Evolutionary conservation across 345 rosid genomes (phyloP).

Genomic region (Camelina hispida): DNA sequence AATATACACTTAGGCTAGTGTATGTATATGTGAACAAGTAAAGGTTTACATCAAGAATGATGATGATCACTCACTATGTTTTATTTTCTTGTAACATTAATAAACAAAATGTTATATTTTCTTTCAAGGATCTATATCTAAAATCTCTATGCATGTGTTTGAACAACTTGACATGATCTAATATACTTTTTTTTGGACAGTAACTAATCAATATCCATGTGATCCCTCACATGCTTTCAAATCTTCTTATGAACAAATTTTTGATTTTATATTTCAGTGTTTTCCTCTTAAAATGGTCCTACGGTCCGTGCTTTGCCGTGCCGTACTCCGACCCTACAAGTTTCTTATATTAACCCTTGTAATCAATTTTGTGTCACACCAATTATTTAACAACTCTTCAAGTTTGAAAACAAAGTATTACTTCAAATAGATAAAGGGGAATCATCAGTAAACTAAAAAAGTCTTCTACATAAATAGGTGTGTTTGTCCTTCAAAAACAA

Average conservation of each 20-base stretch:
- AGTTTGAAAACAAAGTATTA: too few relatives aligned
- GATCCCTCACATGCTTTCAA: constrained; percentile 45
- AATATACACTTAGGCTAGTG: background rate
- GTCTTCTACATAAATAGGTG: background rate
- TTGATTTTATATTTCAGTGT: background rate
- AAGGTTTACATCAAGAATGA: constrained; percentile 14
- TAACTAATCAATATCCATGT: constrained; percentile 43
- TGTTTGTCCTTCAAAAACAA: background rate
- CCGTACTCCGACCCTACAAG: constrained; percentile 35
- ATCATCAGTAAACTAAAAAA: background rate
- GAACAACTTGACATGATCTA: constrained; percentile 42
- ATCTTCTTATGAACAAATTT: constrained; percentile 4
- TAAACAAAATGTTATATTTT: background rate
- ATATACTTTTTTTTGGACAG: constrained; percentile 16
- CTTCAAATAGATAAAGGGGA: background rate
- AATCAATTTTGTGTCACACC: constrained; percentile 18
- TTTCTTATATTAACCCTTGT: constrained; percentile 14
- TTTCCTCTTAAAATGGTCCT: constrained; percentile 25
- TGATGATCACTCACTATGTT: background rate
- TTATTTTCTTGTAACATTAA: background rate
- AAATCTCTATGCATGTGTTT: constrained; percentile 21
- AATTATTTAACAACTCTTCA: background rate
- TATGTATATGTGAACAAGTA: constrained; percentile 6
- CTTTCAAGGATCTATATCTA: background rate
- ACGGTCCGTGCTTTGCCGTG: constrained; percentile 39